Base-by-base conservation (phyloP, 2,329 filamentous ascomycete species). In the Cercospora beticola region DNA sequence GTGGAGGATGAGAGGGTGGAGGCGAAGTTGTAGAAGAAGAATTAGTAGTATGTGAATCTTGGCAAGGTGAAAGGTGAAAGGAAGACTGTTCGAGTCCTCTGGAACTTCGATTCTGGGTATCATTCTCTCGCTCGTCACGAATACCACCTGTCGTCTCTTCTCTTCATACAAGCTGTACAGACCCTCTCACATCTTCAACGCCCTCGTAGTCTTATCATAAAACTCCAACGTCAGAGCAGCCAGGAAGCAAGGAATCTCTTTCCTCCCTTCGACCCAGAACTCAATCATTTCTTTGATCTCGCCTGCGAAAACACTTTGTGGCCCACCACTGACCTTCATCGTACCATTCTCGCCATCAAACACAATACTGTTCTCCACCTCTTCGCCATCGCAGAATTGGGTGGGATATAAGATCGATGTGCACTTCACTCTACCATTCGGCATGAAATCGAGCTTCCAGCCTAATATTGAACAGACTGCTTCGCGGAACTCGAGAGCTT, bases 311-410 rank as follows among this genome's bases (percentile, higher is more conserved):
- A 88, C 86, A 77, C 92, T 96, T 77, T 92, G 87, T 1, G 93
- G 92, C 0, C 95, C 95, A 1, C 95, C 95, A 36, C 90, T 92
- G 67, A 99, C 92, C 85, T 99, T 99, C 95, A 99, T 99, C 0
- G 94, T 97, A 7, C 94, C 95, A 67, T 91, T 89, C 82, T 97
- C 93, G 62, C 93, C 93, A 80, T 97, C 93, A 79, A 97, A 97
- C 0, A 97, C 88, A 57, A 89, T 89, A 5, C 83, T 86, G 70
- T 88, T 87, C 71, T 85, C 84, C 69, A 84, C 82, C 63, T 80
- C 78, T 5, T 92, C 88, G 0, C 76, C 78, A 9, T 76, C 76
- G 6, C 66, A 67, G 61, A 74, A 70, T 16, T 73, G 69, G 0
- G 63, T 71, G 0, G 93, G 90, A 77, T 91, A 92, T 77, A 94